Evolutionary conservation across 108 stramenopile genomes (phyloP).

Genomic region (Pseudonitzschia pungens): DNA sequence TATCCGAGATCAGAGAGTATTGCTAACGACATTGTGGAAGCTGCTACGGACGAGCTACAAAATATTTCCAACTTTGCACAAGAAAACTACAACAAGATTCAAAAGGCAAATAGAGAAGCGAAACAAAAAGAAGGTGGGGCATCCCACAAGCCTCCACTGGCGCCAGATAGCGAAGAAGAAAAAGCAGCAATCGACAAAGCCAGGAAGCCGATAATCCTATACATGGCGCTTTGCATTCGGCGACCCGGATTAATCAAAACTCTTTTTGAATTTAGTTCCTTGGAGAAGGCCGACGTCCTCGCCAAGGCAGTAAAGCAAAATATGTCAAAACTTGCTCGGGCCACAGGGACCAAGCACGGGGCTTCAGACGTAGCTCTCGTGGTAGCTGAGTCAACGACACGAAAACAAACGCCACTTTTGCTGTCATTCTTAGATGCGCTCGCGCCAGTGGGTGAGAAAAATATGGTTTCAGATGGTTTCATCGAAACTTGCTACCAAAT

Average conservation of each 20-base stretch:
- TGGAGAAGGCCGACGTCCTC: slow-evolving; percentile 70
- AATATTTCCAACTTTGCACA: slow-evolving; percentile 48
- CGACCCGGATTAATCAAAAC: slow-evolving; percentile 76
- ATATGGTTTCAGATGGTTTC: slow-evolving; percentile 61
- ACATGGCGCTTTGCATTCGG: slow-evolving; percentile 82
- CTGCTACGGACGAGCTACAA: slow-evolving; percentile 69
- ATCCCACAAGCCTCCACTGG: slow-evolving; percentile 29
- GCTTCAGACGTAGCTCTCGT: slow-evolving; percentile 69
- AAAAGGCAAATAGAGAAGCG: slow-evolving; percentile 51
- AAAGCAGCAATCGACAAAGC: slow-evolving; percentile 66
- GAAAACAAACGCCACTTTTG: slow-evolving; percentile 54
- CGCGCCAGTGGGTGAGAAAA: slow-evolving; percentile 53
- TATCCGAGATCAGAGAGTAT: slow-evolving; percentile 65
- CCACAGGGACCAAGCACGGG: slow-evolving; percentile 77
- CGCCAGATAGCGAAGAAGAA: slow-evolving; percentile 70
- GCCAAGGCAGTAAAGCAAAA: slow-evolving; percentile 69
- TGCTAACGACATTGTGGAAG: slow-evolving; percentile 58
- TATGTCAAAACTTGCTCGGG: slow-evolving; percentile 82
- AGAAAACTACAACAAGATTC: slow-evolving; percentile 55
- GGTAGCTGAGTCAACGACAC: slow-evolving; percentile 57
- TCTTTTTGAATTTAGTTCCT: slow-evolving; percentile 60
- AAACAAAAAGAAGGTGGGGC: slow-evolving; percentile 41
- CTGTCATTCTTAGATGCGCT: slow-evolving; percentile 83
- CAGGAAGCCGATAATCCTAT: slow-evolving; percentile 65
- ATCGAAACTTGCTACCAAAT: slow-evolving; percentile 84